Conservation (phyloP, 805 yeast genomes). For the Ogataea kodamae region DNA sequence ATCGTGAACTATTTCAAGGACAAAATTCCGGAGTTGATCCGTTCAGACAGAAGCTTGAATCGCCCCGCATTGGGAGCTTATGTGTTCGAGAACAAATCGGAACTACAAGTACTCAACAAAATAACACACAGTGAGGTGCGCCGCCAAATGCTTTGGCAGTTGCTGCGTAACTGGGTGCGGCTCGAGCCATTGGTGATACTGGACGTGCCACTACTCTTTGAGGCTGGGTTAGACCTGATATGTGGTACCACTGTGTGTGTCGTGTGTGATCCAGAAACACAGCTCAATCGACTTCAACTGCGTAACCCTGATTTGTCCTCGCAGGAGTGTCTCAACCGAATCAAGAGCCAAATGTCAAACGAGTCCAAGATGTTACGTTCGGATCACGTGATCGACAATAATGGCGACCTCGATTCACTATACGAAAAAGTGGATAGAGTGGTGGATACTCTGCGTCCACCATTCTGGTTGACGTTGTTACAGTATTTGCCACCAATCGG, state of each 20-base stretch:
- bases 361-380: constrained; percentile 54
- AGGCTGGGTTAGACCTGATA: constrained; percentile 61
- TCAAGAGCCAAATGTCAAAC: constrained; percentile 71
- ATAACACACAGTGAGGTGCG: constrained; percentile 89
- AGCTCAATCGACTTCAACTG: constrained; percentile 55
- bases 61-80: constrained; percentile 72
- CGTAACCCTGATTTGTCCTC: constrained; percentile 66
- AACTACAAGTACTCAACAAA: constrained; percentile 57
- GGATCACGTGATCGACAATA: constrained; percentile 68
- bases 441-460: constrained; percentile 39
- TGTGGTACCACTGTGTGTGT: constrained; percentile 76
- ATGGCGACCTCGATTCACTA: constrained; percentile 42
- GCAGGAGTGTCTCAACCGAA: constrained; percentile 70
- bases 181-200: constrained; percentile 62
- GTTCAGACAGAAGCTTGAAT: constrained; percentile 52
- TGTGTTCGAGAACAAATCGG: constrained; percentile 67
- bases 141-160: constrained; percentile 55
- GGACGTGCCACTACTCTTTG: constrained; percentile 90
- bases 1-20: constrained; percentile 60
- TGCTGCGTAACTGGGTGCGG: constrained; percentile 53
- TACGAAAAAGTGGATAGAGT: constrained; percentile 40
- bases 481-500: constrained; percentile 23
- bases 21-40: constrained; percentile 48
- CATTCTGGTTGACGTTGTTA: constrained; percentile 13
- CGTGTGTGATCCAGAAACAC: constrained; percentile 53